Evolutionary conservation across 176 grass and related monocot species (phyloP), one percentile per base, ranked within the genome.

Genomic region (Bothriochloa decipiens): DNA sequence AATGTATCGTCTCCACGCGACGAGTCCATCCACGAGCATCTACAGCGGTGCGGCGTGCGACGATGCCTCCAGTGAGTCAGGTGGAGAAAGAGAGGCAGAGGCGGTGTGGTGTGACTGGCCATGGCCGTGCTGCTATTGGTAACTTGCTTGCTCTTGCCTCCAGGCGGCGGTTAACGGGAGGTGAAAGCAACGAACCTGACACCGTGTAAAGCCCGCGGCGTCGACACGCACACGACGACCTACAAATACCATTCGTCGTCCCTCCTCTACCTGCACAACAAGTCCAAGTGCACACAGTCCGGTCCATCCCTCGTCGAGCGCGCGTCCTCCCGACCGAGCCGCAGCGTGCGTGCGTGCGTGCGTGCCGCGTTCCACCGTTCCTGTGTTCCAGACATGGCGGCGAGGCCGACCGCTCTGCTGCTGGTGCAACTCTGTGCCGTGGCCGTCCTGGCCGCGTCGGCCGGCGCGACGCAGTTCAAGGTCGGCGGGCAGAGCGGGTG

Each of bases 401-500:
- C 57, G 57, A 61, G 57, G 57, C n/a, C 57, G 43, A 0, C 25
- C 75, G 52, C 4, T 9, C 32, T 53, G 22, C 26, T 84, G 1
- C 12, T 84, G 1, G 36, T n/a, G 12, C 63, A 88, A 0, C 29
- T 78, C 26, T 84, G 72, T 72, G 15, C 82, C 0, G 36, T 81
- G 17, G 84, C 72, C 67, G 20, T 76, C 1, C 6, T 88, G 36
- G 43, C 18, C 4, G 79, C 85, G 3, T 72, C 73, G 62, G 85
- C 75, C 18, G 74, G 80, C 74, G 94, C 91, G 37, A 77, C 62
- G 61, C 91, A 90, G 87, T 90, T 93, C 91, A 84, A 46, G 58
- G 91, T 95, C 3, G 92, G 95, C 33, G 91, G 89, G 3, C 74
- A 67, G 25, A 63, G 41, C 15, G 92, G 91, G 1, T 95, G 89